Percentiles rank a stretch among this genome's conserved stretches.
Conservation (phyloP, 2,329 filamentous ascomycete species). For the Stagonosporopsis rhizophila region DNA sequence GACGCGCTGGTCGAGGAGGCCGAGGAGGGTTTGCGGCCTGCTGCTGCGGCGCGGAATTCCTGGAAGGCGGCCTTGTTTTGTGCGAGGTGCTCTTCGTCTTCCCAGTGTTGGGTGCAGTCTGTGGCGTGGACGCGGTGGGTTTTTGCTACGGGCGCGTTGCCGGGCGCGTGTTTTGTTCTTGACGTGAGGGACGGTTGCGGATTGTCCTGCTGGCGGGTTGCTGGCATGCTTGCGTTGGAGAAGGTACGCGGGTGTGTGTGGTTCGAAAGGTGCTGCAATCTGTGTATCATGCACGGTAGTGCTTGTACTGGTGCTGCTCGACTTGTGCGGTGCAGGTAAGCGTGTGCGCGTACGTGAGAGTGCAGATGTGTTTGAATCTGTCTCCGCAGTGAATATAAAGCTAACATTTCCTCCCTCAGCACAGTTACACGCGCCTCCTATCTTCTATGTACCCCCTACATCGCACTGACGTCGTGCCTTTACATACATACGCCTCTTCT, state of each 20-base stretch:
- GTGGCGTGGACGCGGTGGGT: constrained; percentile 33
- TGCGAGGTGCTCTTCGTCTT: constrained; percentile 37
- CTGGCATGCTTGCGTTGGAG: constrained; percentile 3
- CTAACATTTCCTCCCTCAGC: not conserved
- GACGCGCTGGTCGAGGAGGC: not conserved
- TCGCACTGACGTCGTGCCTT: not conserved
- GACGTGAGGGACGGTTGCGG: not conserved
- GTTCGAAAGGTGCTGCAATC: not conserved
- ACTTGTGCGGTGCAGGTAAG: not conserved
- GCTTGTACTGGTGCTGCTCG: not conserved
- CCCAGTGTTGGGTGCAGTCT: constrained; percentile 42
- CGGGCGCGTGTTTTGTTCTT: constrained; percentile 2
- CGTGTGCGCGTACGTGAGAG: not conserved
- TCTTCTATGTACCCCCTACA: not conserved
- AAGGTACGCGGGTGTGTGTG: not conserved
- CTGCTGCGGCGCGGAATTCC: constrained; percentile 35
- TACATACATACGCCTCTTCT: not conserved
- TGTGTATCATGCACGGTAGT: not conserved
- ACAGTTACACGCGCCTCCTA: not conserved
- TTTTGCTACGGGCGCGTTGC: constrained; percentile 6
- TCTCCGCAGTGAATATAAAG: not conserved
- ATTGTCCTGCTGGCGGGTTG: not conserved
- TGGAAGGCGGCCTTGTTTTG: constrained; percentile 36
- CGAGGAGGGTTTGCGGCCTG: constrained; percentile 11
- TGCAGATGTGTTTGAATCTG: not conserved